Evolutionary conservation across 2,329 filamentous ascomycete species (phyloP).

Genomic region (Penicillium crustosum): DNA sequence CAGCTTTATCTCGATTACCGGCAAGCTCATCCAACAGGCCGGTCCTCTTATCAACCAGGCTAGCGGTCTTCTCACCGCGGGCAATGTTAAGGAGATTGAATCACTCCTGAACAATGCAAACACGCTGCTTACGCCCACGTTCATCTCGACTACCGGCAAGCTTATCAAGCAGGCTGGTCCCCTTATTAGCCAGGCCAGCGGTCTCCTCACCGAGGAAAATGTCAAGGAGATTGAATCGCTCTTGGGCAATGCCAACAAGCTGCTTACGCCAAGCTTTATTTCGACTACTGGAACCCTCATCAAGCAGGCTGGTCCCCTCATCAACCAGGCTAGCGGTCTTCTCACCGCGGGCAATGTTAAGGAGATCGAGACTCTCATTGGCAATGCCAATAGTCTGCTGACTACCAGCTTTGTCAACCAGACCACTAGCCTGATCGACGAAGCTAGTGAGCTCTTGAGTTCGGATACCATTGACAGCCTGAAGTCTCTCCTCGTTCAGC

Average conservation of each 20-base stretch:
- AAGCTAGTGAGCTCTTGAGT: slow-evolving; percentile 18
- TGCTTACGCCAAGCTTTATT: slow-evolving; percentile 15
- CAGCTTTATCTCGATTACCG: slow-evolving; percentile 14
- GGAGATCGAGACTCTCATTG: slow-evolving; percentile 61
- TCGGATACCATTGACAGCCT: slow-evolving; percentile 15
- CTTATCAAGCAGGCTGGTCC: slow-evolving; percentile 18
- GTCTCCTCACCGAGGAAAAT: slow-evolving; percentile 52
- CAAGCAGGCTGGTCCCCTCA: slow-evolving; percentile 12
- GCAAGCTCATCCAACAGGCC: slow-evolving; percentile 17
- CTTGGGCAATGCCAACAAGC: slow-evolving; percentile 15
- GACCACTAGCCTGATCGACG: slow-evolving; percentile 17
- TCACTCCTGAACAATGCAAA: slow-evolving; percentile 36
- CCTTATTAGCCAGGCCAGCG: background rate
- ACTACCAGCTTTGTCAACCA: slow-evolving; percentile 13
- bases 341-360: slow-evolving; percentile 60
- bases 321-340: slow-evolving; percentile 4
- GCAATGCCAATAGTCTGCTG: slow-evolving; percentile 16
- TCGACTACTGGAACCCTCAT: slow-evolving; percentile 16
- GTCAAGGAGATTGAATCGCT: slow-evolving; percentile 69
- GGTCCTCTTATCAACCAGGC: slow-evolving; percentile 3
- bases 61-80: slow-evolving; percentile 29
- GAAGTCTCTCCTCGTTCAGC: slow-evolving; percentile 22
- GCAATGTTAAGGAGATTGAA: slow-evolving; percentile 74
- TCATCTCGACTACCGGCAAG: slow-evolving; percentile 14
- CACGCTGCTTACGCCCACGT: slow-evolving; percentile 12